Conservation (phyloP, 2,329 filamentous ascomycete genomes). For the Lizonia empirigonia region DNA sequence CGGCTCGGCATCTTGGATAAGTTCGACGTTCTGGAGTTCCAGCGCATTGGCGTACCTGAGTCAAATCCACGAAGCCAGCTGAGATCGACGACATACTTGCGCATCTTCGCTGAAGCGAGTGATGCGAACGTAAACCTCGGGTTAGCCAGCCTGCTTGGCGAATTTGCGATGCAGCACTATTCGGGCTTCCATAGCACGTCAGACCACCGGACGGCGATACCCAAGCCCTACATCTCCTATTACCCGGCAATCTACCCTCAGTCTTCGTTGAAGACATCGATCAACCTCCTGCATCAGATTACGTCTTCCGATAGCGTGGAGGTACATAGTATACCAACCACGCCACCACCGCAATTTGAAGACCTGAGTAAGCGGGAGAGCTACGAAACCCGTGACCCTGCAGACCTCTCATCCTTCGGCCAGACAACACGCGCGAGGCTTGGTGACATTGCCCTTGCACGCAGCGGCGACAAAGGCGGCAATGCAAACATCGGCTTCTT, state of each 20-base stretch:
- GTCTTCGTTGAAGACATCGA: constrained; percentile 31
- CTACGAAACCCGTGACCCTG: constrained; percentile 46
- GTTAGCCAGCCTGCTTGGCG: constrained; percentile 27
- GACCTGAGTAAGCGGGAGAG: constrained; percentile 25
- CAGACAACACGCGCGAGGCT: constrained; percentile 35
- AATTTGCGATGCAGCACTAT: constrained; percentile 42
- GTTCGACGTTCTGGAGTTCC: constrained; percentile 60
- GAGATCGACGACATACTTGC: constrained; percentile 40
- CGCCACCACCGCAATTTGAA: constrained; percentile 25
- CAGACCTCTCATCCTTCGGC: constrained; percentile 29
- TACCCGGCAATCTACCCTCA: constrained; percentile 41
- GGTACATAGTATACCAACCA: constrained; percentile 18
- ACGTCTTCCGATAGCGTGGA: neutral
- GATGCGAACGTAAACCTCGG: constrained; percentile 29
- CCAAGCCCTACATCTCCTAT: constrained; percentile 40
- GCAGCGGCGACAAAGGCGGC: constrained; percentile 49
- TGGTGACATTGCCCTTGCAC: constrained; percentile 52
- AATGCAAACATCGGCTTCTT: constrained; percentile 48
- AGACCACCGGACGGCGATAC: constrained; percentile 39
- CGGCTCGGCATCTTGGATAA: constrained; percentile 46
- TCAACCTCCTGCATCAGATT: constrained; percentile 42
- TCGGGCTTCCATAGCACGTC: constrained; percentile 39
- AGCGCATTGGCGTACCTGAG: constrained; percentile 46
- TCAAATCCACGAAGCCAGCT: constrained; percentile 36
- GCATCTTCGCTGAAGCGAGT: constrained; percentile 39